Evolutionary conservation across 257 asterid genomes (phyloP).

Genomic region (Schizonepeta tenuifolia): DNA sequence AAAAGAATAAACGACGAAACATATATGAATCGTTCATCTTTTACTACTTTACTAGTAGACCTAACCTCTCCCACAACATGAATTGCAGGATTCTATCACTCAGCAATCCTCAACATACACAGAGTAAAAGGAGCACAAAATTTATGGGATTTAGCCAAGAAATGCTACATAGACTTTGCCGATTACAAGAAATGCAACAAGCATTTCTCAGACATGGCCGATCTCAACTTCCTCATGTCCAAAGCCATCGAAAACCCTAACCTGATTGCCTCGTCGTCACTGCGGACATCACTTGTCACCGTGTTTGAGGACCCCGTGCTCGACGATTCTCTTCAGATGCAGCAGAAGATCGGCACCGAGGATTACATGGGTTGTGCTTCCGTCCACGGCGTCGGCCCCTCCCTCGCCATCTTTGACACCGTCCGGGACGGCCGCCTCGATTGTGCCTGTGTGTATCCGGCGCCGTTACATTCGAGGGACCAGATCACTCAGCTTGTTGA

Average conservation of each 20-base stretch:
- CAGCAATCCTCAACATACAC: conserved; percentile 64
- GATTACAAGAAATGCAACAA: conserved; percentile 51
- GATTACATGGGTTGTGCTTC: conserved; percentile 78
- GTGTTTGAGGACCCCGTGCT: conserved; percentile 78
- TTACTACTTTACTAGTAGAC: too few species aligned
- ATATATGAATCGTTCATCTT: too few species aligned
- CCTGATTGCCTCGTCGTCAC: conserved; percentile 60
- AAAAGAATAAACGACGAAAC: too few species aligned
- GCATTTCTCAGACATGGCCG: conserved; percentile 72
- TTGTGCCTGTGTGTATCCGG: conserved; percentile 68
- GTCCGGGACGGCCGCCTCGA: conserved; percentile 62
- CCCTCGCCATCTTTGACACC: conserved; percentile 70
- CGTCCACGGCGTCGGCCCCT: conserved; percentile 72
- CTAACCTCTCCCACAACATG: too few species aligned
- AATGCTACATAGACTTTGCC: conserved; percentile 42
- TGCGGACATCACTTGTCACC: conserved; percentile 55
- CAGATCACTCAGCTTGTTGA: conserved; percentile 57
- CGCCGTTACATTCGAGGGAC: conserved; percentile 72
- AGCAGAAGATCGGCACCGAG: conserved; percentile 48
- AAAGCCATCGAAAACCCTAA: conserved; percentile 68
- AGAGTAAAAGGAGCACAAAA: conserved; percentile 45
- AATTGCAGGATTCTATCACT: conserved; percentile 62
- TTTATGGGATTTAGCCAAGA: conserved; percentile 59
- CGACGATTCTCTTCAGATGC: conserved; percentile 39
- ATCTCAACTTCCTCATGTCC: conserved; percentile 66